Evolutionary conservation across 2,329 filamentous ascomycete genomes (phyloP), one percentile per base, ranked within the genome.

Genomic region (Metarhizium album): DNA sequence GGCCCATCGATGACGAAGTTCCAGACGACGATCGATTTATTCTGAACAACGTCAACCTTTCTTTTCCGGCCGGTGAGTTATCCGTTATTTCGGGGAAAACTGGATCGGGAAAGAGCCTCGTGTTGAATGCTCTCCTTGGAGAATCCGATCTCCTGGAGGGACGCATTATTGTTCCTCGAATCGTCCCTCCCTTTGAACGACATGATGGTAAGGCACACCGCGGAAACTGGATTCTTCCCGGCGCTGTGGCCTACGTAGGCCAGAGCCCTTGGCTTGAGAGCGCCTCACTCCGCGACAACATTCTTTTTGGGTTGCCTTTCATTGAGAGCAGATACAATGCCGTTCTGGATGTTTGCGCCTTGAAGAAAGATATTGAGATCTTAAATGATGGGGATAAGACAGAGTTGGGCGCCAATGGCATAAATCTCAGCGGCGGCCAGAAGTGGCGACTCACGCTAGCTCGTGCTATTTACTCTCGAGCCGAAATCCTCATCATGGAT

Each of bases 251-350:
- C 0, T 91, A 83, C 58, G 84, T 90, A 33, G 80, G 84, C 1
- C 86, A 90, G 61, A 88, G 86, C 7, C 87, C 87, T 0, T 93
- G 87, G 87, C 87, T 93, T 46, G 87, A 91, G 61, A 91, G 90
- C 58, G 85, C 84, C 1, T 86, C 81, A 5, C 82, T 94, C 54
- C 81, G 78, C 51, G 82, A 89, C 43, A 94, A 93, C 58, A 85
- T 93, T 47, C 65, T 88, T 0, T 93, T 91, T 54, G 86, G 86
- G 0, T 70, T 90, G 2, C 86, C 86, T 0, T 78, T 76, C 29
- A 78, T 89, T 50, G 70, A 82, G 52, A 70, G 75, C n/a, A 79
- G 88, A 38, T 93, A 91, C 62, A 69, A 73, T 1, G 79, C 82
- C 58, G 87, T 88, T 0, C 65, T 90, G 7, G 74, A 80, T 35